Evolutionary conservation across 176 grass and related monocot genomes (phyloP).

Genomic region (Eragrostis curvula): DNA sequence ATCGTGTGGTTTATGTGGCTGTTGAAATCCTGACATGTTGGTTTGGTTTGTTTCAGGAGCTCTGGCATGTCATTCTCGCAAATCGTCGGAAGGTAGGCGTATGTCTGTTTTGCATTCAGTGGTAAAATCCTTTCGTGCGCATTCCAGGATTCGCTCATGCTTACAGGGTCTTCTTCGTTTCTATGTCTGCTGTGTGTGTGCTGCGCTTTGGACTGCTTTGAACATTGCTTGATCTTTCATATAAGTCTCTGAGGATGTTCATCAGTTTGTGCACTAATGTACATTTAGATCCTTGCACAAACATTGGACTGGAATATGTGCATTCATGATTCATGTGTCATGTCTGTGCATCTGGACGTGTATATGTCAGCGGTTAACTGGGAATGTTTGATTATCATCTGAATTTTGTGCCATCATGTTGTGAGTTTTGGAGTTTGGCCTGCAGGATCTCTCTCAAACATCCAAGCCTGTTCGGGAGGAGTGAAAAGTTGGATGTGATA

Average conservation of each 20-base stretch:
- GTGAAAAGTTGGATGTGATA: slow-evolving; percentile 86
- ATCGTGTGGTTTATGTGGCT: not conserved
- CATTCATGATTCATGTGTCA: not conserved
- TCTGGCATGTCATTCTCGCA: slow-evolving; percentile 58
- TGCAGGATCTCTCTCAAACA: slow-evolving; percentile 84
- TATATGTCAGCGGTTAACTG: not conserved
- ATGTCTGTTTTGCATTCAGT: not conserved
- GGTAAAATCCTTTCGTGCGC: not conserved
- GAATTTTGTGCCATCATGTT: not conserved
- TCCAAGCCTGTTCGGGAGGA: slow-evolving; percentile 79
- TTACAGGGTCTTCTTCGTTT: not conserved
- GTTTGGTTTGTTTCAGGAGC: slow-evolving; percentile 50
- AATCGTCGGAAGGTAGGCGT: slow-evolving; percentile 69
- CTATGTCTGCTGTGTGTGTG: slow-evolving; percentile 5
- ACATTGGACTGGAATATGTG: not conserved
- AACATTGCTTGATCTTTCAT: not conserved
- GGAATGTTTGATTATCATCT: not conserved
- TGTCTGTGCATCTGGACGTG: not conserved
- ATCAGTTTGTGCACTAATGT: not conserved
- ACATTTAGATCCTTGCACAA: not conserved
- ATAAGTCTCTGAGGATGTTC: not conserved
- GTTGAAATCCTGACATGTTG: slow-evolving; percentile 8
- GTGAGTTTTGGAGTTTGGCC: slow-evolving; percentile 25
- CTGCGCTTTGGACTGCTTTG: not conserved
- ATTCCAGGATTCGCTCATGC: not conserved